A percentile compares a stretch with the other conserved stretches of the same genome.
phyloP scores from a whole-genome alignment of 495 filamentous ascomycete genomes.

The Hypomontagnella monticulosa region DNA sequence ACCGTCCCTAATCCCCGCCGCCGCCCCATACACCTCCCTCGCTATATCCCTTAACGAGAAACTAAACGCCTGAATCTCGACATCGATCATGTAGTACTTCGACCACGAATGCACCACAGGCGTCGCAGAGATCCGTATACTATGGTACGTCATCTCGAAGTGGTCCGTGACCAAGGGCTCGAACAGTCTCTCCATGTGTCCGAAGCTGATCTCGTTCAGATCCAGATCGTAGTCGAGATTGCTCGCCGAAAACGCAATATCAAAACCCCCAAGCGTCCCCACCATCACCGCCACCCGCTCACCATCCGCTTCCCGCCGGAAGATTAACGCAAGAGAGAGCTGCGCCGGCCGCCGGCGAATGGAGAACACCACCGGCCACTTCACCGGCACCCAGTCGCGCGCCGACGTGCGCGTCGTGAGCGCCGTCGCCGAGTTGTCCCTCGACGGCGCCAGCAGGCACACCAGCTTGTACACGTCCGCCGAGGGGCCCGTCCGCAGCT shows the following conservation, averaged over 20 bases:
- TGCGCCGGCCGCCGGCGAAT: conserved; percentile 1
- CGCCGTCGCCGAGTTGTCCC: neutral
- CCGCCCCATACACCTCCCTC: neutral
- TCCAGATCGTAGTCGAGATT: conserved; percentile 17
- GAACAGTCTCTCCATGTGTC: neutral
- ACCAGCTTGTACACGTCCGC: neutral
- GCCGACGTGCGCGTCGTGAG: neutral
- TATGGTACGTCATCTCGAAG: conserved; percentile 2
- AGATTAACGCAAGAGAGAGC: conserved; percentile 8
- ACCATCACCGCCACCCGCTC: conserved; percentile 6
- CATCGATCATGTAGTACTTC: conserved; percentile 17
- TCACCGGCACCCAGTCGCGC: neutral
- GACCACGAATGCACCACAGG: neutral
- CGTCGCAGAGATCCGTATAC: neutral
- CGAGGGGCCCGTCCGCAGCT: conserved; percentile 9
- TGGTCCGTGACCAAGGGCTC: neutral
- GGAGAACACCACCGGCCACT: neutral
- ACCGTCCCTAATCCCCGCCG: no score
- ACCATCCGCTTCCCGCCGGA: neutral
- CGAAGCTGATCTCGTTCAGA: neutral
- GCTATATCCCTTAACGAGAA: neutral
- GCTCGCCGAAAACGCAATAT: conserved; percentile 36
- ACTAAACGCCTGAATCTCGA: conserved; percentile 9
- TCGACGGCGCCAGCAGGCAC: neutral
- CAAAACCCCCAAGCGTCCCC: conserved; percentile 8